Evolutionary conservation across 1,284 basidiomycete species (phyloP).

Genomic region (Pyrrhoderma lamaoense): DNA sequence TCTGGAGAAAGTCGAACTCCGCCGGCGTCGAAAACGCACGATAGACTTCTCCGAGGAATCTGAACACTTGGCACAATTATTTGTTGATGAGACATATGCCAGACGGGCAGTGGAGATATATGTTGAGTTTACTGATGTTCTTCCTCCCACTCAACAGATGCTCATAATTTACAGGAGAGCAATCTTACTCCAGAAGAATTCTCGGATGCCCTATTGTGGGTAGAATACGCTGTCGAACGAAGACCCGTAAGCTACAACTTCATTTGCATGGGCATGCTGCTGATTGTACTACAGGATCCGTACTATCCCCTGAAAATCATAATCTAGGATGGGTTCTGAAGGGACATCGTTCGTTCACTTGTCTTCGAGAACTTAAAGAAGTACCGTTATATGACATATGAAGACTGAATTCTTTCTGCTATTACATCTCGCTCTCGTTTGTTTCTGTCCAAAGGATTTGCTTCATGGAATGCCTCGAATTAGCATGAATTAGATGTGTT

Average conservation of each 20-base stretch:
- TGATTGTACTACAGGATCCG: slow-evolving; percentile 28
- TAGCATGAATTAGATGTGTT: too few relatives aligned
- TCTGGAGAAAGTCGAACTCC: slow-evolving; percentile 32
- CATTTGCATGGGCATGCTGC: background rate
- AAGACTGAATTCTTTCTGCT: too few relatives aligned
- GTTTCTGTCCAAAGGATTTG: too few relatives aligned
- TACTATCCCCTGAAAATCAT: slow-evolving; percentile 31
- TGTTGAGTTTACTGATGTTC: slow-evolving; percentile 20
- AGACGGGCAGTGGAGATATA: slow-evolving; percentile 18
- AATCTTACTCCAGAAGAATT: slow-evolving; percentile 13
- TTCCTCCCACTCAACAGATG: slow-evolving; percentile 6
- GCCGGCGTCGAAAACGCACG: slow-evolving; percentile 27
- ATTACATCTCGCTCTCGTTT: too few relatives aligned
- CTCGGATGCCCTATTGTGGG: slow-evolving; percentile 13
- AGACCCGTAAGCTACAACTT: slow-evolving; percentile 3
- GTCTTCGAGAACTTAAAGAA: slow-evolving; percentile 28
- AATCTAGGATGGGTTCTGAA: slow-evolving; percentile 34
- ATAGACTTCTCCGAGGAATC: slow-evolving; percentile 30
- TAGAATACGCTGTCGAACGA: slow-evolving; percentile 12
- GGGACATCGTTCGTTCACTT: slow-evolving; percentile 32
- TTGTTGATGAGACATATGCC: slow-evolving; percentile 31
- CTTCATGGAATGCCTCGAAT: too few relatives aligned
- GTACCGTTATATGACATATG: background rate
- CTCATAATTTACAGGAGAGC: slow-evolving; percentile 9
- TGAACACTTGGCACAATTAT: slow-evolving; percentile 31